Conservation (phyloP, 352 stramenopile genomes). For the Phytophthora tubulina region DNA sequence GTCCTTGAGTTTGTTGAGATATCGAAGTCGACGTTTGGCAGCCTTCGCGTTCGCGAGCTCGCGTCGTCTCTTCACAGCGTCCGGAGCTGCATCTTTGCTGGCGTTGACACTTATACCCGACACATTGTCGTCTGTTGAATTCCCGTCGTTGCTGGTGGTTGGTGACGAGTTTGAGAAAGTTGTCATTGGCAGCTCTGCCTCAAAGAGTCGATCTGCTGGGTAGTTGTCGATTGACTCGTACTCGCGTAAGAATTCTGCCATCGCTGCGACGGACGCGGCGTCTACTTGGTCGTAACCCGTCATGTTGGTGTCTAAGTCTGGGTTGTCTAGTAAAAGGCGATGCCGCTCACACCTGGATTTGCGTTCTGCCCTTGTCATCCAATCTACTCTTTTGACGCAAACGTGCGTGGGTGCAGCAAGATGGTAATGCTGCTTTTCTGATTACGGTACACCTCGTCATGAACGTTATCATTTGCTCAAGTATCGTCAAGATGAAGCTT, state of each 20-base stretch:
- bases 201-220: neutral
- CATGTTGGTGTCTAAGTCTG: neutral
- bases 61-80: neutral
- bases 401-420: too few relatives aligned
- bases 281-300: slow-evolving; percentile 1
- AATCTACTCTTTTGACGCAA: too few relatives aligned
- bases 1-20: slow-evolving; percentile 20
- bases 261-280: slow-evolving; percentile 3
- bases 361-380: too few relatives aligned
- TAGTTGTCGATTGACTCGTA: neutral
- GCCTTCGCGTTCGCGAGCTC: neutral
- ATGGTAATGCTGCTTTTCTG: too few relatives aligned
- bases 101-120: neutral
- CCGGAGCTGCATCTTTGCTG: neutral
- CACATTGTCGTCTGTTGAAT: neutral
- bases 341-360: too few relatives aligned
- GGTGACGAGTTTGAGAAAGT: too few relatives aligned
- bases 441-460: too few relatives aligned
- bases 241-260: slow-evolving; percentile 6
- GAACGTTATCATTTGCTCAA: too few relatives aligned
- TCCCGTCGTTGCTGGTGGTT: neutral
- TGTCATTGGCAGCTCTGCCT: neutral
- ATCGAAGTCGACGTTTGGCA: slow-evolving; percentile 1
- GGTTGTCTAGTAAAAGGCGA: neutral
- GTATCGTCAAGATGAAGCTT: too few relatives aligned